These are phyloP conservation scores for Lagenidium giganteum DNA, from an alignment of 352 stramenopile species.

Conservation along the genomic window DNA sequence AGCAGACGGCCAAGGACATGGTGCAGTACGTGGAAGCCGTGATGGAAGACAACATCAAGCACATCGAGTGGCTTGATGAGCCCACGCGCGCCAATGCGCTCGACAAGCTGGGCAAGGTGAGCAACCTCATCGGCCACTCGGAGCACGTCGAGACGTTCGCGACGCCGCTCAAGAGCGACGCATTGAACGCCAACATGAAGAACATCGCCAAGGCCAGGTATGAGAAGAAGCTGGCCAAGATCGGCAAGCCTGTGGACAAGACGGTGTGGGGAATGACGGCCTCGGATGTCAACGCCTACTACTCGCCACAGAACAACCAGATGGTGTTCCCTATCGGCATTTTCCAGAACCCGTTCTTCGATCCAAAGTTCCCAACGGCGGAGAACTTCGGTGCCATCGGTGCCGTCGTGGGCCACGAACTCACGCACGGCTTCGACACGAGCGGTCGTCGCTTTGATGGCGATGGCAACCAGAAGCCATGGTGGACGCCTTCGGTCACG, in stretches of 20 bases:
- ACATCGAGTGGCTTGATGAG: slow-evolving; percentile 86
- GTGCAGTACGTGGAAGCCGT: slow-evolving; percentile 74
- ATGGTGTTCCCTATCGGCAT: slow-evolving; percentile 92
- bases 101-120: slow-evolving; percentile 63
- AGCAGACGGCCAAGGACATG: slow-evolving; percentile 62
- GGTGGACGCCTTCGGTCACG: slow-evolving; percentile 80
- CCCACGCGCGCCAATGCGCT: slow-evolving; percentile 61
- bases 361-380: slow-evolving; percentile 53
- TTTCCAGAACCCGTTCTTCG: slow-evolving; percentile 88
- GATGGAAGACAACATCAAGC: slow-evolving; percentile 67
- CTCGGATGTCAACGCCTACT: slow-evolving; percentile 84
- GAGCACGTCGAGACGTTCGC: slow-evolving; percentile 26
- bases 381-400: slow-evolving; percentile 88
- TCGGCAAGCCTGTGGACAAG: slow-evolving; percentile 34
- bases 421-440: slow-evolving; percentile 91
- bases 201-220: slow-evolving; percentile 23
- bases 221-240: slow-evolving; percentile 13
- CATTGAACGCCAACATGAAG: slow-evolving; percentile 38
- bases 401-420: slow-evolving; percentile 89
- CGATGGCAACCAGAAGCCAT: slow-evolving; percentile 83
- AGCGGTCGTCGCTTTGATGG: slow-evolving; percentile 79
- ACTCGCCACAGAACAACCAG: slow-evolving; percentile 51
- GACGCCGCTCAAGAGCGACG: slow-evolving; percentile 12
- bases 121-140: slow-evolving; percentile 20
- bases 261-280: slow-evolving; percentile 81